phyloP scores from a whole-genome alignment of 2,329 filamentous ascomycete species.

The Colletotrichum camelliae region DNA sequence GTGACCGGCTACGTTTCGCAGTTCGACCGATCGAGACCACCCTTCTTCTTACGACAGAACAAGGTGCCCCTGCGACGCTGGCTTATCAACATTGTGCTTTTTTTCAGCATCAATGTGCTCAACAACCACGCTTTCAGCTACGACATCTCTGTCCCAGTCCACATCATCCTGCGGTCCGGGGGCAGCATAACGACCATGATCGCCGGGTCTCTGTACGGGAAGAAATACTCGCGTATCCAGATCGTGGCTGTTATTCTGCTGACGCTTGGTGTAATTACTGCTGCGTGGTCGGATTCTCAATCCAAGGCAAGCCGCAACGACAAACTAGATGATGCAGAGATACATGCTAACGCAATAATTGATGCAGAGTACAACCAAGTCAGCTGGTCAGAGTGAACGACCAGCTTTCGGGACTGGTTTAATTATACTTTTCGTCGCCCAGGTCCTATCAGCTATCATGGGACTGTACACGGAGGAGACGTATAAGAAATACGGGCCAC shows the following conservation, averaged over 20 bases:
- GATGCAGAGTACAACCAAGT: not conserved
- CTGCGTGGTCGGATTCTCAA: slow-evolving; percentile 88
- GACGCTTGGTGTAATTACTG: slow-evolving; percentile 84
- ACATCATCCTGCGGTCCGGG: slow-evolving; percentile 94
- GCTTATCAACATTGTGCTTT: slow-evolving; percentile 87
- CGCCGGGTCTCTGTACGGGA: slow-evolving; percentile 87
- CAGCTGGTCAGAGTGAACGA: slow-evolving; percentile 20
- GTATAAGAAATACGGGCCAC: slow-evolving; percentile 82
- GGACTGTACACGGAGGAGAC: slow-evolving; percentile 93
- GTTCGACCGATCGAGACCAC: slow-evolving; percentile 69
- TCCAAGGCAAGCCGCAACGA: slow-evolving; percentile 67
- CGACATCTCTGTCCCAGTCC: slow-evolving; percentile 92
- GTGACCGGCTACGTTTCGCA: slow-evolving; percentile 79
- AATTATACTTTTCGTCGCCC: slow-evolving; percentile 82
- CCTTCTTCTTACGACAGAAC: slow-evolving; percentile 77
- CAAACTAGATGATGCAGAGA: not conserved
- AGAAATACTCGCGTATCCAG: slow-evolving; percentile 81
- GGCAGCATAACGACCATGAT: slow-evolving; percentile 95
- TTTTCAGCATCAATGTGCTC: slow-evolving; percentile 91
- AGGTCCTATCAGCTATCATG: slow-evolving; percentile 91
- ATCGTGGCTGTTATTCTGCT: slow-evolving; percentile 81
- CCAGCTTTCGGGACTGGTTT: slow-evolving; percentile 72
- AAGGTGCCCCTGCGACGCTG: slow-evolving; percentile 85
- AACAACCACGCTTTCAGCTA: slow-evolving; percentile 99
- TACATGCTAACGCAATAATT: not conserved